These are phyloP conservation scores for Chalaropsis thielavioides DNA, from an alignment of 2,329 filamentous ascomycete species.

Conservation along the genomic window DNA sequence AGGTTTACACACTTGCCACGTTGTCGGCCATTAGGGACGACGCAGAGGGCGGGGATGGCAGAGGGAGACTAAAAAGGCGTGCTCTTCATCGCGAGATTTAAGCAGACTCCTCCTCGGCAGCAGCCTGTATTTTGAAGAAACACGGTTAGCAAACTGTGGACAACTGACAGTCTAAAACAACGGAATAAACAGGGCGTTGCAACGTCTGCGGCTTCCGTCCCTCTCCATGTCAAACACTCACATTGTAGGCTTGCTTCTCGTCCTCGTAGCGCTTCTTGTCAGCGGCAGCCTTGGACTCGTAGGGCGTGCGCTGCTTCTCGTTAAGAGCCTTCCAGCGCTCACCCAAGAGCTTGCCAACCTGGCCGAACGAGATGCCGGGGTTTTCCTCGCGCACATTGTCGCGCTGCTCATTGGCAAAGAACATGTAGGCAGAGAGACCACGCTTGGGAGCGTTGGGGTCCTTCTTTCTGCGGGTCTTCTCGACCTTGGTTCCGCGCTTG, in stretches of 20 bases:
- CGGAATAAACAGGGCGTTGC: neutral
- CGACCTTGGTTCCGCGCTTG: constrained; percentile 41
- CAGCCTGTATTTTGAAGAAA: constrained; percentile 19
- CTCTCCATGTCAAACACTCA: constrained; percentile 34
- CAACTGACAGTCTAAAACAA: neutral
- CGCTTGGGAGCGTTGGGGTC: constrained; percentile 98
- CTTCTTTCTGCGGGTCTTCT: constrained; percentile 46
- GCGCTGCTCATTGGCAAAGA: constrained; percentile 99
- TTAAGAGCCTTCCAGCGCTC: constrained; percentile 96
- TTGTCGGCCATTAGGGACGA: neutral
- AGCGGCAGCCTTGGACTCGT: constrained; percentile 87
- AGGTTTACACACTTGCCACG: constrained; percentile 7
- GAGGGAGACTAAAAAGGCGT: neutral
- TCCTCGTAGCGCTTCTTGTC: constrained; percentile 99
- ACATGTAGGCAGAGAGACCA: constrained; percentile 99
- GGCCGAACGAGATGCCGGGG: constrained; percentile 91
- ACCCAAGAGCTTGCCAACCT: constrained; percentile 95
- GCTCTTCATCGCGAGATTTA: constrained; percentile 15
- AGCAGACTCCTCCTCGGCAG: constrained; percentile 21
- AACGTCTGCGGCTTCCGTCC: too few species aligned
- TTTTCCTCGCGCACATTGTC: constrained; percentile 98
- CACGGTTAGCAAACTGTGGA: constrained; percentile 10
- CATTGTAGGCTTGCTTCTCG: constrained; percentile 88
- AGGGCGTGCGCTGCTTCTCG: constrained; percentile 83
- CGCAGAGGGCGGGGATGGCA: neutral